These are phyloP conservation scores for Talinum fruticosum DNA, from an alignment of 148 eudicot genomes.

Conservation along the genomic window DNA sequence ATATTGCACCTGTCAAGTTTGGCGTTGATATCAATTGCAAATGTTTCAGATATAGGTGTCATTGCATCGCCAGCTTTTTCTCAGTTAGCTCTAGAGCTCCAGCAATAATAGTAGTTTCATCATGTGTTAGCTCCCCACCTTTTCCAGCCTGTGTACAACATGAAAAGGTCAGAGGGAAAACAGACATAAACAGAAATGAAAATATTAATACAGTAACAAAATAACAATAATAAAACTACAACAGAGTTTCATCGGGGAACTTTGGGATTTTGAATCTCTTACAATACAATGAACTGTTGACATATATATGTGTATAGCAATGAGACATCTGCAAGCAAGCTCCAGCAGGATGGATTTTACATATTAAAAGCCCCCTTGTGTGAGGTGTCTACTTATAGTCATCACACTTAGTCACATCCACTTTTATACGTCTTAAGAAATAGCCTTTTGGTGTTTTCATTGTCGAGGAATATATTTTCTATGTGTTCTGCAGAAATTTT, in stretches of 20 bases:
- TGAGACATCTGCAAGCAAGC: neutral
- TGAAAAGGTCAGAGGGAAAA: conserved; percentile 4
- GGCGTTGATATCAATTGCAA: conserved; percentile 72
- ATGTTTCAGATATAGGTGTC: conserved; percentile 78
- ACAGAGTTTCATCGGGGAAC: neutral
- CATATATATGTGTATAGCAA: neutral
- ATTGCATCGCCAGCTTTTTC: conserved; percentile 85
- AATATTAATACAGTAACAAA: neutral
- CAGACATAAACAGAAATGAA: neutral
- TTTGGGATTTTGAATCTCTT: neutral
- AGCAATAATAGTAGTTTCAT: conserved; percentile 93
- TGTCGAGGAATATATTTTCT: neutral
- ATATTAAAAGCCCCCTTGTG: neutral
- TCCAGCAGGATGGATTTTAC: neutral
- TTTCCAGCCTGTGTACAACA: conserved; percentile 68
- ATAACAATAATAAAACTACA: neutral
- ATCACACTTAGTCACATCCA: neutral
- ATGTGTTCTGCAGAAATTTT: neutral
- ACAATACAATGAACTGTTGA: too few relatives aligned
- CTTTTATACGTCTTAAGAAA: neutral
- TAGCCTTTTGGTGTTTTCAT: neutral
- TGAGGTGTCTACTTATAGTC: neutral
- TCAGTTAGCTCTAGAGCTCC: conserved; percentile 79
- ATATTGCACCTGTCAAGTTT: conserved; percentile 65
- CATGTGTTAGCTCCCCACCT: conserved; percentile 93